Percentiles rank a stretch among this genome's conserved stretches.
Conservation (phyloP, 345 rosid genomes). For the Eutrema yunnanense region DNA sequence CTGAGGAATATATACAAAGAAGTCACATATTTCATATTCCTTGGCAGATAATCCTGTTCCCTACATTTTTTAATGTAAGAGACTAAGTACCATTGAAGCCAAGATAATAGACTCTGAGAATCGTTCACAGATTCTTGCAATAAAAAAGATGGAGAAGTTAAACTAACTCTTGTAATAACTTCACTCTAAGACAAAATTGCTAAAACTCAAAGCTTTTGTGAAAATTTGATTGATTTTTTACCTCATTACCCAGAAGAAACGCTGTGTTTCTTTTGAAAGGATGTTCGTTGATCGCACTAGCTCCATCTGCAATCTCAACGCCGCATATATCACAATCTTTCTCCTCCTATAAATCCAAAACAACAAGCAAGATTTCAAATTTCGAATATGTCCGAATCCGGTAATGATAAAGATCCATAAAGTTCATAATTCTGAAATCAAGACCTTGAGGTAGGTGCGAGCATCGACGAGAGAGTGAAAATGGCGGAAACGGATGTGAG, state of each 20-base stretch:
- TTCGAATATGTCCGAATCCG: background rate
- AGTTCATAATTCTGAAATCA: background rate
- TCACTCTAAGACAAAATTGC: no score
- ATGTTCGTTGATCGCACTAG: conserved; percentile 61
- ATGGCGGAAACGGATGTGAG: conserved; percentile 81
- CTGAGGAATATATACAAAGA: conserved; percentile 87
- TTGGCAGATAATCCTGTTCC: conserved; percentile 89
- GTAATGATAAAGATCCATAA: background rate
- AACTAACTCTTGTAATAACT: no score
- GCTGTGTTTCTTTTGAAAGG: conserved; percentile 84
- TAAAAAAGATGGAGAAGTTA: no score
- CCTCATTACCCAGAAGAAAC: conserved; percentile 96
- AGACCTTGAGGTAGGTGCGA: conserved; percentile 67
- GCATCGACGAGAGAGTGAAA: conserved; percentile 77
- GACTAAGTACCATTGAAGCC: no score
- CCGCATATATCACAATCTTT: conserved; percentile 95
- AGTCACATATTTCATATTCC: conserved; percentile 89
- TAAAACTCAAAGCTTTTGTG: no score
- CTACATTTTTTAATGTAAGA: conserved; percentile 31
- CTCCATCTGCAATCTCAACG: conserved; percentile 81
- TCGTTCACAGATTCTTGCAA: no score
- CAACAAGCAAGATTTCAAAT: background rate
- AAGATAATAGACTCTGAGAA: no score
- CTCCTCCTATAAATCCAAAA: conserved; percentile 32
- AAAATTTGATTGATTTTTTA: conserved; percentile 11